Base-by-base conservation (phyloP, 768 basidiomycete species). In the Mycena venus region DNA sequence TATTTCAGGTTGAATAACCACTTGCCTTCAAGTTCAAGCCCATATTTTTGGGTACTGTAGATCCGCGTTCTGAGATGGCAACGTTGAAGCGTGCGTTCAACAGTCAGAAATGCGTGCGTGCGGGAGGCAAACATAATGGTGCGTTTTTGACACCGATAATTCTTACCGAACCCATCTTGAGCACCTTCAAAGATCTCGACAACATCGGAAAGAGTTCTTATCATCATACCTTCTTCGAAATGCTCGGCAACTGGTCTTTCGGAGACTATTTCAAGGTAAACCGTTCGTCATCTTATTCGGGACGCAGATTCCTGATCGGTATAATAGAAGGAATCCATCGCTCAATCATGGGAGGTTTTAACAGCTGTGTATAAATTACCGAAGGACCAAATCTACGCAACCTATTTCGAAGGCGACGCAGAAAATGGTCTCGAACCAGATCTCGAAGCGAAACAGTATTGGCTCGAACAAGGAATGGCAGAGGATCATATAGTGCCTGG, bases 51-150 rank as follows among this genome's bases (percentile, higher is more conserved):
- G 98, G 98, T 74, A 98, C 94, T 11, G 96, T 97, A 70, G 98
- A 99, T 84, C 97, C 97, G 31, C 88, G 96, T 77, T 98, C 47
- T 49, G 47, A 49, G 47, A 90, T 97, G 77, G 89, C 94, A 67
- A 96, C 94, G 80, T 87, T 98, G 74, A 96, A 92, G 81, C 94
- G 98, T 79, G 98, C 97, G 1, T 96, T 93, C 84, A 99, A 99
- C 86, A 93, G 90, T 62, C 98, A 99, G 82, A 99, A 99, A 84
- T 99, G 98, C 83, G 99, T 99, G 78, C 90, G 98, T 71, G 98
- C 98, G 2, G 98, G 98, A 31, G 98, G 98, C 79, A 99, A 99
- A 84, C 98, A 99, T 83, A 99, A 99, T 77, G 97, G 96, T 95
- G 70, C 47, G n/a, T 42, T 42, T 42, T 17, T 42, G 12, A 14